Evolutionary conservation across 2,329 filamentous ascomycete species (phyloP).

Genomic region (Neodidymelliopsis sp.): DNA sequence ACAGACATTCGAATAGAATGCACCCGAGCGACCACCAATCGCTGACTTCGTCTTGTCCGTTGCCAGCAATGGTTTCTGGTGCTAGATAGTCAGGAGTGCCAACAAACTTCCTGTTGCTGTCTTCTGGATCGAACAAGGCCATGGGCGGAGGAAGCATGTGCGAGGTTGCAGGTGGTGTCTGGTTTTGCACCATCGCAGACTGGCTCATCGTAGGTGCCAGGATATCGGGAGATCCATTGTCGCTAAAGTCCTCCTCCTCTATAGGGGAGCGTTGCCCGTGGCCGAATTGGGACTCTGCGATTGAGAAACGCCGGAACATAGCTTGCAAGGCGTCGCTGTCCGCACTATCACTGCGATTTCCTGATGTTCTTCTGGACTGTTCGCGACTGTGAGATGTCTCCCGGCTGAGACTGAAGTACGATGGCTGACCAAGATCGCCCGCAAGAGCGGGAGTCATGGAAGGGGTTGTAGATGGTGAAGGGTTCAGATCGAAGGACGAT

Average conservation of each 20-base stretch:
- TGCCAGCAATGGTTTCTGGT: conserved; percentile 93
- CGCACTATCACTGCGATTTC: conserved; percentile 88
- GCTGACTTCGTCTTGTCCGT: conserved; percentile 95
- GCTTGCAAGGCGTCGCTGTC: conserved; percentile 84
- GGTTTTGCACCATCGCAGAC: conserved; percentile 60
- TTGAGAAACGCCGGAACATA: conserved; percentile 77
- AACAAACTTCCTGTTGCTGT: conserved; percentile 91
- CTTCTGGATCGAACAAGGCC: conserved; percentile 94
- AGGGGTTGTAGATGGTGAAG: conserved; percentile 85
- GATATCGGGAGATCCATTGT: conserved; percentile 79
- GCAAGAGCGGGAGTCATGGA: conserved; percentile 81
- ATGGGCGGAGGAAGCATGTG: conserved; percentile 90
- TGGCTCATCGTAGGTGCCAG: conserved; percentile 68
- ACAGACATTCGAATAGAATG: conserved; percentile 96
- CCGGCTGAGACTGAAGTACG: conserved; percentile 84
- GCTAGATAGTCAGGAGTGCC: conserved; percentile 97
- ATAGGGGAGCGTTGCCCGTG: conserved; percentile 64
- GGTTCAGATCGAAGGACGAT: conserved; percentile 85
- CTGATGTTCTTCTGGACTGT: conserved; percentile 72
- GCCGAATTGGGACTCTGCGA: conserved; percentile 55
- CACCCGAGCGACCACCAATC: conserved; percentile 99
- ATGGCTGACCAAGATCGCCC: conserved; percentile 77
- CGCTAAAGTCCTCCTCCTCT: conserved; percentile 77
- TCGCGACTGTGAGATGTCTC: conserved; percentile 67
- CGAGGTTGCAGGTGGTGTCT: conserved; percentile 65